phyloP scores from a whole-genome alignment of 2,329 filamentous ascomycete genomes.

The Amesomyces nigricolor region DNA sequence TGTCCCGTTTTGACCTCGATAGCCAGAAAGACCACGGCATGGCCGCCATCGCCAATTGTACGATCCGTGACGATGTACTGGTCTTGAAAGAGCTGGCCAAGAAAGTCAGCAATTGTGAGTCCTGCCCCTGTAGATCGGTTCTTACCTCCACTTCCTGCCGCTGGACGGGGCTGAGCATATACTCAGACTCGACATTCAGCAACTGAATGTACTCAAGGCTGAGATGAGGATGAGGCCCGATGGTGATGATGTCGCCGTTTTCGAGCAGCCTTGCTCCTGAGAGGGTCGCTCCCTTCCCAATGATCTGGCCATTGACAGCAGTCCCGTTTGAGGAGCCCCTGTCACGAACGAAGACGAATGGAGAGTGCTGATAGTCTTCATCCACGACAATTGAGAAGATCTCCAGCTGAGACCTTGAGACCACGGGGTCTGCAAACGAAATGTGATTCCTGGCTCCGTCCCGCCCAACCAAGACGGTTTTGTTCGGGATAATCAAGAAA shows the following conservation, averaged over 20 bases:
- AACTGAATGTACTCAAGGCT: slow-evolving; percentile 33
- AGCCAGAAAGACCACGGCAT: slow-evolving; percentile 50
- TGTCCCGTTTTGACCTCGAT: slow-evolving; percentile 45
- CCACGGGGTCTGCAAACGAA: slow-evolving; percentile 34
- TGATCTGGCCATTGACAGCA: slow-evolving; percentile 42
- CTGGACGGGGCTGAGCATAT: slow-evolving; percentile 27
- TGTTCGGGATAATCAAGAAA: slow-evolving; percentile 10
- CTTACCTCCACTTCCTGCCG: slow-evolving; percentile 34
- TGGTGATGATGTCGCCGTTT: slow-evolving; percentile 44
- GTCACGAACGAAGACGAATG: slow-evolving; percentile 51
- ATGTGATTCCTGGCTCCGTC: slow-evolving; percentile 16
- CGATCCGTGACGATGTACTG: slow-evolving; percentile 45
- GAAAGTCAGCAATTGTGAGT: slow-evolving; percentile 12
- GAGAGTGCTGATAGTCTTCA: slow-evolving; percentile 26
- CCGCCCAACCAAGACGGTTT: slow-evolving; percentile 19
- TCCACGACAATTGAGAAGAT: slow-evolving; percentile 52
- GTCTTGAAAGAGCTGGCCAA: slow-evolving; percentile 39
- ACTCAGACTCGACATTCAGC: not conserved
- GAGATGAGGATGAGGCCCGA: slow-evolving; percentile 32
- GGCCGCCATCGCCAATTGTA: slow-evolving; percentile 48
- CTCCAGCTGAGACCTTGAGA: slow-evolving; percentile 52
- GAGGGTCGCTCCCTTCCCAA: slow-evolving; percentile 36
- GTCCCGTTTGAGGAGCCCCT: slow-evolving; percentile 50
- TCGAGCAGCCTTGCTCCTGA: slow-evolving; percentile 44
- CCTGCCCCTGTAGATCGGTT: slow-evolving; percentile 8